These are phyloP conservation scores for Aspergillus quadrilineatus DNA, from an alignment of 2,329 filamentous ascomycete genomes.

Conservation along the genomic window DNA sequence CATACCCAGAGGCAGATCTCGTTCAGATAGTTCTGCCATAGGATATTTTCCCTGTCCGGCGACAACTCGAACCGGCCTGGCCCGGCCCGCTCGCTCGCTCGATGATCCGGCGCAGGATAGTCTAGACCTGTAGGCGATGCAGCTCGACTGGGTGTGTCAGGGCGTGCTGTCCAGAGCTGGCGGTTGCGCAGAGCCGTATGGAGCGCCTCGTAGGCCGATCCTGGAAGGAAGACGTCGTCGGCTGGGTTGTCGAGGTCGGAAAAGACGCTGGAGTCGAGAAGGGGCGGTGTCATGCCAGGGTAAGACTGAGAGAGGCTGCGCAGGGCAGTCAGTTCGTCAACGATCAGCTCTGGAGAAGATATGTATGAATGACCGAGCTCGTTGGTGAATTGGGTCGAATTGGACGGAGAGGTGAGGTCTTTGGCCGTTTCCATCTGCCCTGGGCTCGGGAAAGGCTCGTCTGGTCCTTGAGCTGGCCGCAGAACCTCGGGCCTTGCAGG, in stretches of 20 bases:
- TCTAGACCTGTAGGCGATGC: constrained; percentile 21
- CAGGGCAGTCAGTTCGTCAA: constrained; percentile 23
- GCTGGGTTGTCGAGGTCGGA: constrained; percentile 31
- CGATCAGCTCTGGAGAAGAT: constrained; percentile 25
- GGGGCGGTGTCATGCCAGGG: constrained; percentile 22
- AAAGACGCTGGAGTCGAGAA: constrained; percentile 24
- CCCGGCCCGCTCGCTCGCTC: constrained; percentile 4
- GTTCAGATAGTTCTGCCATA: constrained; percentile 34
- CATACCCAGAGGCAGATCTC: constrained; percentile 33
- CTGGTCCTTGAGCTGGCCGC: too few relatives aligned
- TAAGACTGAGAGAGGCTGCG: constrained; percentile 21
- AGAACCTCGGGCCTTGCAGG: too few relatives aligned
- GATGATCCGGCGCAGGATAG: constrained; percentile 7
- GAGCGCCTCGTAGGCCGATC: constrained; percentile 49
- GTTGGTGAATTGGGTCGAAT: constrained; percentile 1
- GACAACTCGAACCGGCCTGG: constrained; percentile 28
- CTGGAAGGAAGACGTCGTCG: constrained; percentile 53
- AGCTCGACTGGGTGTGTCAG: constrained; percentile 38
- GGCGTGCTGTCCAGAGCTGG: constrained; percentile 47
- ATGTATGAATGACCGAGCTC: constrained; percentile 21
- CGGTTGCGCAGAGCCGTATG: constrained; percentile 49
- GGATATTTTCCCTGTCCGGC: constrained; percentile 30
- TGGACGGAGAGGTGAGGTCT: neutral
- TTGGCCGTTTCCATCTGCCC: neutral
- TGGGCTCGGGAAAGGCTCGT: neutral